These are phyloP conservation scores for Rhodosporidiobolus sp. DNA, from an alignment of 768 basidiomycete species.

Conservation along the genomic window DNA sequence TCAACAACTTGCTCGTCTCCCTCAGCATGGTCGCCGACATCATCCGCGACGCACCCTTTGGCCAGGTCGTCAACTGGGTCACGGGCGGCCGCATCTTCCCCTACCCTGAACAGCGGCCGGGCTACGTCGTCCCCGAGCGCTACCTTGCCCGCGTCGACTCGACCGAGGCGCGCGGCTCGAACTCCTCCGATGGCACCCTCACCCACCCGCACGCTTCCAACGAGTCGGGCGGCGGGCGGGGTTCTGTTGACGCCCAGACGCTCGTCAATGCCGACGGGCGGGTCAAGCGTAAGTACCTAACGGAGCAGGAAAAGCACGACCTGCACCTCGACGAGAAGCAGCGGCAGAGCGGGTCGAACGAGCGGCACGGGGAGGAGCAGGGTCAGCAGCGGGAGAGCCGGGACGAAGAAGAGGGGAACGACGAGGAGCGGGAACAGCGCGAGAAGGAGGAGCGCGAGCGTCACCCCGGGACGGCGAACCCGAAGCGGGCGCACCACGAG, in stretches of 20 bases:
- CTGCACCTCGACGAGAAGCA: background rate
- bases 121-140: conserved; percentile 18
- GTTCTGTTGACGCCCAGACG: conserved; percentile 7
- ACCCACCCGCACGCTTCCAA: background rate
- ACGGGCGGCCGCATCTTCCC: conserved; percentile 34
- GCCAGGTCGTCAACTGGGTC: conserved; percentile 35
- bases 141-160: background rate
- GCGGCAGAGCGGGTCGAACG: too few relatives aligned
- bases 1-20: background rate
- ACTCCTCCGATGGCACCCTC: background rate
- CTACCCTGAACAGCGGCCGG: conserved; percentile 36
- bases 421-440: conserved; percentile 7
- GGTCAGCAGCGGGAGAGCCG: background rate
- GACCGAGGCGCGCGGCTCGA: background rate
- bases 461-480: conserved; percentile 28
- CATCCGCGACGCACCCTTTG: conserved; percentile 40
- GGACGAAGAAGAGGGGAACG: background rate
- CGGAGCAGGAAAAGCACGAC: conserved; percentile 26
- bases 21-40: conserved; percentile 8
- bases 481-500: conserved; percentile 19
- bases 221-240: background rate
- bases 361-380: background rate
- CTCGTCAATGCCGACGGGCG: conserved; percentile 2
- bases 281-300: conserved; percentile 2
- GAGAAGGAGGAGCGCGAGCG: background rate